A percentile compares a stretch with the other conserved stretches of the same genome.
These are phyloP conservation scores for Lactifluus volemus DNA, from an alignment of 768 basidiomycete genomes.

Conservation along the genomic window DNA sequence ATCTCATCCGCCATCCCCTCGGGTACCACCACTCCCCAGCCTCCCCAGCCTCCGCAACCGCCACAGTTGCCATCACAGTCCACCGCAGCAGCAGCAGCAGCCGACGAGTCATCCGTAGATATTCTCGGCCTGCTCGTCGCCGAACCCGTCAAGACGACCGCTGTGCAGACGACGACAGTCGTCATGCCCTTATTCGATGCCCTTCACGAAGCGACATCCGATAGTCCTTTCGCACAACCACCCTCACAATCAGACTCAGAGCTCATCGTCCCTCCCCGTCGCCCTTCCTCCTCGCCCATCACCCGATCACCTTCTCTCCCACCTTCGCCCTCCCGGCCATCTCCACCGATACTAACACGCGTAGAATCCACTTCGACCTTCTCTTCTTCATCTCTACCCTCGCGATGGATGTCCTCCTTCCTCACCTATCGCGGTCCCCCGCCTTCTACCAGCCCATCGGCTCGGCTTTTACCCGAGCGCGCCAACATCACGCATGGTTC, in stretches of 20 bases:
- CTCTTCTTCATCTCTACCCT: slow-evolving; percentile 34
- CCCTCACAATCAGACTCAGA: neutral
- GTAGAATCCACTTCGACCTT: slow-evolving; percentile 27
- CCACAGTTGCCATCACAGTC: neutral
- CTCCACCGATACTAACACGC: slow-evolving; percentile 31
- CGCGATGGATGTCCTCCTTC: slow-evolving; percentile 44
- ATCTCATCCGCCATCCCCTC: neutral
- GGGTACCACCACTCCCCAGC: slow-evolving; percentile 16
- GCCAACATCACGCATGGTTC: slow-evolving; percentile 35
- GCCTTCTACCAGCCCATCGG: slow-evolving; percentile 9
- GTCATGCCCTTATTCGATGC: slow-evolving; percentile 4
- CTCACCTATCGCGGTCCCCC: slow-evolving; percentile 25
- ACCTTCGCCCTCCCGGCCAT: slow-evolving; percentile 26
- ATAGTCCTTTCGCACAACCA: neutral
- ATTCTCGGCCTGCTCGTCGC: neutral
- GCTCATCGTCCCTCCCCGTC: neutral
- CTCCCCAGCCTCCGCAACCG: neutral
- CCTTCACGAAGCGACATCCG: slow-evolving; percentile 17
- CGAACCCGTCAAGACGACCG: neutral
- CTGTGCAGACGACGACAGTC: neutral
- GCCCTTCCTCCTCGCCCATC: slow-evolving; percentile 13
- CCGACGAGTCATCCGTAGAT: neutral
- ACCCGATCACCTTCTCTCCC: slow-evolving; percentile 27
- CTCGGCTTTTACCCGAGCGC: slow-evolving; percentile 3
- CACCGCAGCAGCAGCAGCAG: neutral